phyloP scores from a whole-genome alignment of 1,284 basidiomycete genomes.

The Cryptococcus amylolentus region DNA sequence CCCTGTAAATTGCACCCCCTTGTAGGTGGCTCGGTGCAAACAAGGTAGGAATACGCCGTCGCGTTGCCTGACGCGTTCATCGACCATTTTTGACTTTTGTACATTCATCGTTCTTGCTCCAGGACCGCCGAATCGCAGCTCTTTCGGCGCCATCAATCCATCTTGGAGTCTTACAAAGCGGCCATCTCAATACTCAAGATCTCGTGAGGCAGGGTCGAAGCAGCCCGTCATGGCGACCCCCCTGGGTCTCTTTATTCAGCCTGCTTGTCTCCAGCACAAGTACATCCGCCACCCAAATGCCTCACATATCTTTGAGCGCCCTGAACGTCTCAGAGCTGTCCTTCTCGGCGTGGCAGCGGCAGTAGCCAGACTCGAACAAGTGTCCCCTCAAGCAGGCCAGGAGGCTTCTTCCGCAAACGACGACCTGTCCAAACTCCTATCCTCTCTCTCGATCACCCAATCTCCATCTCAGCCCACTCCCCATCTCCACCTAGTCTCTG shows the following conservation, averaged over 20 bases:
- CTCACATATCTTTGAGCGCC: conserved; percentile 77
- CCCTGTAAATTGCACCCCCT: too few relatives aligned
- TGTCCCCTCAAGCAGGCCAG: neutral
- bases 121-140: too few relatives aligned
- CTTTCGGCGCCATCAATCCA: too few relatives aligned
- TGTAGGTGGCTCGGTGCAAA: too few relatives aligned
- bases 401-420: conserved; percentile 1
- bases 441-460: conserved; percentile 27
- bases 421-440: conserved; percentile 34
- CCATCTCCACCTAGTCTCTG: conserved; percentile 27
- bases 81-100: too few relatives aligned
- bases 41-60: too few relatives aligned
- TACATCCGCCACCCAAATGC: conserved; percentile 72
- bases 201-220: too few relatives aligned
- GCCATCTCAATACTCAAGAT: too few relatives aligned
- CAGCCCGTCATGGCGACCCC: conserved; percentile 2
- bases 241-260: conserved; percentile 49
- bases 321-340: conserved; percentile 79
- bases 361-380: conserved; percentile 64
- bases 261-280: conserved; percentile 57
- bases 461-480: conserved; percentile 16
- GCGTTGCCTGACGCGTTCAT: too few relatives aligned
- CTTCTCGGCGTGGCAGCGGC: conserved; percentile 74
- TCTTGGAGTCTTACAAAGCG: too few relatives aligned
- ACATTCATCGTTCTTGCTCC: too few relatives aligned